A percentile compares a stretch with the other conserved stretches of the same genome.
These are phyloP conservation scores for Westerdykella sp. DNA, from an alignment of 2,329 filamentous ascomycete genomes.

Conservation along the genomic window DNA sequence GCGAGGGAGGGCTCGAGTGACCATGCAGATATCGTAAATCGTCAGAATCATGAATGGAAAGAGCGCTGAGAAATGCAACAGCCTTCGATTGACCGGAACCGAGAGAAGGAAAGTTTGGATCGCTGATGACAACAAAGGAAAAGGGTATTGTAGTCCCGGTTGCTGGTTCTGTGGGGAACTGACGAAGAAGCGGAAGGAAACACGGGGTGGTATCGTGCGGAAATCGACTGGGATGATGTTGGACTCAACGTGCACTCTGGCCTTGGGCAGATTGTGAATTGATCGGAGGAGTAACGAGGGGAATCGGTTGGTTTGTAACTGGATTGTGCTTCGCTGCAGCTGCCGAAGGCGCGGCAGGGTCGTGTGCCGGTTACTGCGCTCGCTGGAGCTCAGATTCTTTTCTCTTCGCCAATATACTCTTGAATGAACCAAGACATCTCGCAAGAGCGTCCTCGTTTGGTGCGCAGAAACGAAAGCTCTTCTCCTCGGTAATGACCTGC, in stretches of 20 bases:
- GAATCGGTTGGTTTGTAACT: background rate
- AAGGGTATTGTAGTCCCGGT: background rate
- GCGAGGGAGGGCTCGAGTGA: no score
- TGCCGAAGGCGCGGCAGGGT: background rate
- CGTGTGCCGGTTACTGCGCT: slow-evolving; percentile 7
- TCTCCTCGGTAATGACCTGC: slow-evolving; percentile 91
- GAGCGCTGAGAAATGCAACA: background rate
- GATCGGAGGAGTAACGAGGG: background rate
- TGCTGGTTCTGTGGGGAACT: background rate
- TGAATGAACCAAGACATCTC: slow-evolving; percentile 82
- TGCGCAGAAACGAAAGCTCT: slow-evolving; percentile 50
- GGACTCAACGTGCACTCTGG: background rate
- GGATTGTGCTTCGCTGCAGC: background rate
- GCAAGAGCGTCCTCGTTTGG: slow-evolving; percentile 75
- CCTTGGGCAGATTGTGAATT: background rate
- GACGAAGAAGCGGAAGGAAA: background rate
- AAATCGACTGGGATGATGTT: background rate
- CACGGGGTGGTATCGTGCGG: background rate
- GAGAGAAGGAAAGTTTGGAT: background rate
- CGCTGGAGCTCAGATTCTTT: slow-evolving; percentile 44
- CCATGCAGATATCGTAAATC: background rate
- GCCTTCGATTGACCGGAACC: background rate
- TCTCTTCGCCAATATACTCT: slow-evolving; percentile 71
- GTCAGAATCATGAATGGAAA: background rate
- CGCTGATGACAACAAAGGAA: background rate